Base-by-base conservation (phyloP, 306 rosid species). In the Hippophae rhamnoides region DNA sequence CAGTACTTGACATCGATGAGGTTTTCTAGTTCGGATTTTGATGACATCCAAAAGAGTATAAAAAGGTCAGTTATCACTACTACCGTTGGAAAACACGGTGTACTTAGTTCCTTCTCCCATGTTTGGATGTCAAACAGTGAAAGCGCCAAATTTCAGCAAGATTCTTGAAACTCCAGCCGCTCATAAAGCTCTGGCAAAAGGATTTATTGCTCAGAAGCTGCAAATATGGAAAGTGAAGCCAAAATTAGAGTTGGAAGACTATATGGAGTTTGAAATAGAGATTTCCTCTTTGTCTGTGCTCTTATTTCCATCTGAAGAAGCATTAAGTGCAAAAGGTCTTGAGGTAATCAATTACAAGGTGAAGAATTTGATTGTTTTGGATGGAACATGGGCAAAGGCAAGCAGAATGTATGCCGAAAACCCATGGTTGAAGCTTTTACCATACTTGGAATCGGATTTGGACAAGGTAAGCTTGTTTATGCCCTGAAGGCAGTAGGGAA, bases 321-420 rank as follows among this genome's bases (percentile, higher is more conserved):
- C 95, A 25, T 76, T 84, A 44, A 56, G 69, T 56, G 54, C 67
- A 14, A 52, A 62, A 26, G 73, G 72, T 10, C 63, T 81, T 13
- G 65, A 74, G 62, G 76, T 57, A 51, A 57, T 63, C 67, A 76
- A 74, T 61, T 62, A 70, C 25, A 54, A 76, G 69, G 84, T 90
- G 60, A 82, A 70, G 77, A 79, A 84, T 66, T 65, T 86, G 86
- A 84, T 86, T 57, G 89, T 90, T 43, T 62, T 82, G 54, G 95
- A 90, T 74, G 94, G 95, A 61, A 90, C 95, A 51, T 86, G 97
- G 97, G 78, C 97, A 6, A 90, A 90, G 82, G 97, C 97, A 31
- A 90, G 64, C 62, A 82, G 95, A 68, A 71, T 90, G 63, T 85
- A 90, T 60, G 64, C 72, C 14, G 95, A 90, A 59, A 90, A 87